Percentiles rank a stretch among this genome's conserved stretches.
These are phyloP conservation scores for Scytalidium lignicola DNA, from an alignment of 2,329 filamentous ascomycete genomes.

Conservation along the genomic window DNA sequence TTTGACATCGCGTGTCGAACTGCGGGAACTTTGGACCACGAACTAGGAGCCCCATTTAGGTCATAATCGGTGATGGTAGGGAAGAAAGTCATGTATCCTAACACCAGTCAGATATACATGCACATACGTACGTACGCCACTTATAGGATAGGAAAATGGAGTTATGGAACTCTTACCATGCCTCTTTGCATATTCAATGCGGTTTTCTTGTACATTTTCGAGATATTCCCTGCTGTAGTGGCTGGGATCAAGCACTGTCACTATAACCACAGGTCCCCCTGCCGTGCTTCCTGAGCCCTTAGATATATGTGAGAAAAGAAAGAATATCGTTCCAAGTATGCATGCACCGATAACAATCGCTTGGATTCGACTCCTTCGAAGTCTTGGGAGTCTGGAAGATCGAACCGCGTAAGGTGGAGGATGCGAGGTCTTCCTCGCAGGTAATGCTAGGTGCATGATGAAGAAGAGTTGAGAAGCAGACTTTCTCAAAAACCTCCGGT, in stretches of 20 bases:
- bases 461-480: slow-evolving; percentile 1
- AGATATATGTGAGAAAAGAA: slow-evolving; percentile 44
- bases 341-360: slow-evolving; percentile 44
- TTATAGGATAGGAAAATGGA: slow-evolving; percentile 3
- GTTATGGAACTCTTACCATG: slow-evolving; percentile 60
- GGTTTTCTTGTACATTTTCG: slow-evolving; percentile 72
- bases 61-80: slow-evolving; percentile 73
- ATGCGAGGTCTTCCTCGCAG: slow-evolving; percentile 76
- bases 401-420: slow-evolving; percentile 65
- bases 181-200: slow-evolving; percentile 75
- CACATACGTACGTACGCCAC: background rate
- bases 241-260: slow-evolving; percentile 73
- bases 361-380: slow-evolving; percentile 60
- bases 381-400: slow-evolving; percentile 46
- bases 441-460: slow-evolving; percentile 84
- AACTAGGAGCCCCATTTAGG: slow-evolving; percentile 51
- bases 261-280: slow-evolving; percentile 65
- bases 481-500: slow-evolving; percentile 4
- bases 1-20: slow-evolving; percentile 82
- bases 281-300: slow-evolving; percentile 31
- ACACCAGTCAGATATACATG: slow-evolving; percentile 10
- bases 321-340: slow-evolving; percentile 42
- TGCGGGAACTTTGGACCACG: slow-evolving; percentile 78
- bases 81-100: slow-evolving; percentile 85
- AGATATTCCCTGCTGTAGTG: slow-evolving; percentile 62